Evolutionary conservation across 805 yeast species (phyloP), one percentile per base, ranked within the genome.

Genomic region (Starmerella vaccinii): DNA sequence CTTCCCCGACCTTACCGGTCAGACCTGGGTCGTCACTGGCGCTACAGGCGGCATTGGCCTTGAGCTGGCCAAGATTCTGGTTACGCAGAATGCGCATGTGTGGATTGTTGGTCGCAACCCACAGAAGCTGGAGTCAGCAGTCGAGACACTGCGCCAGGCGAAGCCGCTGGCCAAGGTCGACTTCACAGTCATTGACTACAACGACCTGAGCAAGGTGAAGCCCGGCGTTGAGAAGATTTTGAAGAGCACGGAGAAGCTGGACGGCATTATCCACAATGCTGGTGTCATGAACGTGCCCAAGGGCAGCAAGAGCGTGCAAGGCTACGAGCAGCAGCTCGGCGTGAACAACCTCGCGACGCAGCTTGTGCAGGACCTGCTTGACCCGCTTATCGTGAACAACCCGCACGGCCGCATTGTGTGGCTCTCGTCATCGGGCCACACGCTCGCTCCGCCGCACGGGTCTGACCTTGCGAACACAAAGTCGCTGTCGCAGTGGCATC

Each of bases 291-390:
- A 29, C 27, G 47, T 72, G 2, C 71, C 75, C 4, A 46, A 41
- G 23, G 71, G 68, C 0, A 56, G 70, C 21, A 9, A 24, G 27
- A 68, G 77, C 3, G 53, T 59, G 10, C 77, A 76, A 60, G 77
- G 75, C 5, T 68, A 63, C 49, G 80, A 76, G 47, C 49, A 65
- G 34, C 74, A 71, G 46, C 61, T 74, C 35, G 80, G 76, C 10
- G 69, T 71, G 16, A 76, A 76, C 59, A 68, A 61, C 16, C 54
- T 76, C 10, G 80, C 74, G 1, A 74, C 76, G 22, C 72, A 67
- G 47, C 57, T 74, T 16, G 61, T 76, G 21, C 71, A 73, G 53
- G 66, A 66, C 49, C 46, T 53, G 12, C 54, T 60, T 2, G 61
- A 60, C 29, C 73, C 73, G 10, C 52, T 72, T 3, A 52, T 76